Percentiles rank a stretch among this genome's conserved stretches.
These are phyloP conservation scores for Fusarium citri DNA, from an alignment of 2,329 filamentous ascomycete species.

Conservation along the genomic window DNA sequence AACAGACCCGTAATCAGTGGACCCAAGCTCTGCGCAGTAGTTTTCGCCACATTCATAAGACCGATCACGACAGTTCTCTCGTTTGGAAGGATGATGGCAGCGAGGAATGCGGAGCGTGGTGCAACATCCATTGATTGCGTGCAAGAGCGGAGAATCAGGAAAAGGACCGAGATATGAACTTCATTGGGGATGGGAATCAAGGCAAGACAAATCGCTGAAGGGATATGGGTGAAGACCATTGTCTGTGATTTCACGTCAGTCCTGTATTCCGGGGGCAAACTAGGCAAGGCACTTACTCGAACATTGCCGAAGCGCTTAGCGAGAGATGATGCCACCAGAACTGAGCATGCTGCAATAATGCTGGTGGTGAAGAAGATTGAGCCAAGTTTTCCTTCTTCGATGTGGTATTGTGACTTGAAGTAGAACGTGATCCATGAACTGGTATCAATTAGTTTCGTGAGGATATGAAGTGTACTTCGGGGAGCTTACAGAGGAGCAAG, in stretches of 20 bases:
- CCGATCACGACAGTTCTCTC: conserved; percentile 81
- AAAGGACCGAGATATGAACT: conserved; percentile 65
- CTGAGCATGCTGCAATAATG: conserved; percentile 63
- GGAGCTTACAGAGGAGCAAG: conserved; percentile 70
- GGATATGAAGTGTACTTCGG: rapidly evolving
- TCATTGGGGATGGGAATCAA: conserved; percentile 69
- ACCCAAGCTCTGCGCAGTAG: conserved; percentile 69
- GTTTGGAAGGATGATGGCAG: conserved; percentile 70
- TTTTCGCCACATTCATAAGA: conserved; percentile 76
- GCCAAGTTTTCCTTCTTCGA: conserved; percentile 63
- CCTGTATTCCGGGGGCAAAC: background rate
- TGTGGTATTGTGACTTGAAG: conserved; percentile 61
- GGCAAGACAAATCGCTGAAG: conserved; percentile 73
- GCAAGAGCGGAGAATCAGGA: conserved; percentile 71
- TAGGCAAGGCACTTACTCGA: conserved; percentile 59
- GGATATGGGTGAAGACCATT: conserved; percentile 81
- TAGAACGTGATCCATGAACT: conserved; percentile 70
- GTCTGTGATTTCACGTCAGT: conserved; percentile 57
- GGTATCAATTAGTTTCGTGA: conserved; percentile 43
- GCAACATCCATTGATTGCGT: conserved; percentile 77
- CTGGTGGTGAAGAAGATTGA: conserved; percentile 66
- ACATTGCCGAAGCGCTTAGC: conserved; percentile 70
- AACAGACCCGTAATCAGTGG: conserved; percentile 74
- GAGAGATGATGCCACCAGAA: conserved; percentile 64
- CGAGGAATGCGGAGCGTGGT: conserved; percentile 76